Evolutionary conservation across 208 protist species (phyloP).

Genomic region (Leishmania braziliensis): DNA sequence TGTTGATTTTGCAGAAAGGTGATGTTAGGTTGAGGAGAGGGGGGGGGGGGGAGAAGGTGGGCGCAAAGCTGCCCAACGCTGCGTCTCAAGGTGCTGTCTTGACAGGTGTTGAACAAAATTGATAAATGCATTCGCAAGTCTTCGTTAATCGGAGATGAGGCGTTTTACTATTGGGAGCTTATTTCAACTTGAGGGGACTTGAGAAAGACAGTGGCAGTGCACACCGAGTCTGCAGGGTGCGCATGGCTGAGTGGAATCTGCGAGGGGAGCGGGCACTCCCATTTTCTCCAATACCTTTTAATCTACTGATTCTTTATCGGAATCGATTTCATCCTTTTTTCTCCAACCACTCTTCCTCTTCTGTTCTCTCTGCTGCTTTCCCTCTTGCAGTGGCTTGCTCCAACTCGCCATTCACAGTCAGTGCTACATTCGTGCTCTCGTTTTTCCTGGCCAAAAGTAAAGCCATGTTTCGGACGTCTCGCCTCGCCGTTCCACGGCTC

Average conservation of each 20-base stretch:
- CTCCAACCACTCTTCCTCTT: not conserved
- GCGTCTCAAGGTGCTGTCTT: not conserved
- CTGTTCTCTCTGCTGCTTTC: constrained; percentile 3
- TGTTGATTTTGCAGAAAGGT: not conserved
- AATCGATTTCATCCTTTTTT: not conserved
- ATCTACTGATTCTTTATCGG: not conserved
- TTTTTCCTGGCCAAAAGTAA: not conserved
- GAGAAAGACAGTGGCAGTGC: not conserved
- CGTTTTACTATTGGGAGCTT: not conserved
- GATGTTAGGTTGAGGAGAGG: not conserved
- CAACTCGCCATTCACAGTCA: not conserved
- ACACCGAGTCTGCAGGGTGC: not conserved
- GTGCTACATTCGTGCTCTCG: not conserved
- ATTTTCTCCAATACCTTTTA: not conserved
- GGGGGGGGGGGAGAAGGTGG: not conserved
- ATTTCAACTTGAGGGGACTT: not conserved
- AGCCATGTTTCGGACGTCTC: constrained; percentile 12
- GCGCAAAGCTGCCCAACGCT: not conserved
- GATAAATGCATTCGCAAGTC: not conserved
- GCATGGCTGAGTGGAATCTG: not conserved
- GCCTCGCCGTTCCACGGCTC: constrained; percentile 5
- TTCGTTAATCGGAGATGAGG: too few species aligned
- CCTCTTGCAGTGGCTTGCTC: not conserved
- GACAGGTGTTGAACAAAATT: not conserved
- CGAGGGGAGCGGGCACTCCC: not conserved